Conservation (phyloP, 169 alveolate genomes). For the Plasmodium vivax region DNA sequence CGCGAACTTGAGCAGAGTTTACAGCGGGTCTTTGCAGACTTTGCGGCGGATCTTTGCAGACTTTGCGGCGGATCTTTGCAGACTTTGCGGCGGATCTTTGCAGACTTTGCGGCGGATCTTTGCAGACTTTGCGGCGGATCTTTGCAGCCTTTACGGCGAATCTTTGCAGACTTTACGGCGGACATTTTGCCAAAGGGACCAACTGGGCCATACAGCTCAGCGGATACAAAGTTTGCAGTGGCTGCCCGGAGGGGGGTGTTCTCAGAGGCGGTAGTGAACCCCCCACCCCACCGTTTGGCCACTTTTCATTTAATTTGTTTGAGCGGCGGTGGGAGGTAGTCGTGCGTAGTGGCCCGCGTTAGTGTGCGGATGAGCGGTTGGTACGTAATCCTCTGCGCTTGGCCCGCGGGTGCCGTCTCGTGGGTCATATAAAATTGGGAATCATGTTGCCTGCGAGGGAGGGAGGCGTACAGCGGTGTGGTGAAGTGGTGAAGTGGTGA, state of each 20-base stretch:
- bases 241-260: background rate
- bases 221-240: background rate
- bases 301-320: background rate
- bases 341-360: background rate
- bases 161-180: too few relatives aligned
- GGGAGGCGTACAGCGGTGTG: too few relatives aligned
- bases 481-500: too few relatives aligned
- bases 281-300: background rate
- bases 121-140: too few relatives aligned
- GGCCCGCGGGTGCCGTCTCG: background rate
- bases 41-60: too few relatives aligned
- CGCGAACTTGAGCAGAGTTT: too few relatives aligned
- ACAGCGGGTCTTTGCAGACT: too few relatives aligned
- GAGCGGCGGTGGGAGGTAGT: background rate
- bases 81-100: too few relatives aligned
- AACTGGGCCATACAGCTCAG: background rate
- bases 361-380: background rate
- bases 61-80: too few relatives aligned
- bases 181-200: background rate
- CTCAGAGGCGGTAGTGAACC: background rate
- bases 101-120: too few relatives aligned
- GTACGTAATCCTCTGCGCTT: background rate
- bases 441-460: conserved; percentile 49
- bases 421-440: conserved; percentile 49
- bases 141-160: too few relatives aligned